These are phyloP conservation scores for Anthostomella pinea DNA, from an alignment of 2,329 filamentous ascomycete genomes.

Conservation along the genomic window DNA sequence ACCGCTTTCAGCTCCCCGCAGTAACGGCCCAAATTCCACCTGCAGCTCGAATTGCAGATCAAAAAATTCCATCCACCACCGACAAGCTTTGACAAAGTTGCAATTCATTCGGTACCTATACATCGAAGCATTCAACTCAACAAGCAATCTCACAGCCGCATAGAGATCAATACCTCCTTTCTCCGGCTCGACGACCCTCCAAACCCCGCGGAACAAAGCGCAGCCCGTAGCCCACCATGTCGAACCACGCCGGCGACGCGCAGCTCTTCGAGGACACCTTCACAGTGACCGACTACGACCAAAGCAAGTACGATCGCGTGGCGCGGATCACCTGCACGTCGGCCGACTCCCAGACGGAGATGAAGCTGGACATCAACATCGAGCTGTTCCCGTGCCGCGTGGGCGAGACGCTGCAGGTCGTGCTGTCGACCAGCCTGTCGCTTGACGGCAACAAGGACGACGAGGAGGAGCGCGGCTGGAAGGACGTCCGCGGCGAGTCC, in stretches of 20 bases:
- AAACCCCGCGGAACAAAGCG: too few relatives aligned
- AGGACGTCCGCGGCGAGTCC: conserved; percentile 62
- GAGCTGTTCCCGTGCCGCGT: too few relatives aligned
- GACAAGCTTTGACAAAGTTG: too few relatives aligned
- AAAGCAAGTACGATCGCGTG: conserved; percentile 92
- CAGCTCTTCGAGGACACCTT: conserved; percentile 94
- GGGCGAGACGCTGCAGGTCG: too few relatives aligned
- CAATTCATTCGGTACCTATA: too few relatives aligned
- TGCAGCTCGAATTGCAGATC: not conserved
- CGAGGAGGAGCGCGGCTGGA: conserved; percentile 63
- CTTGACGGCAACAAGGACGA: conserved; percentile 30
- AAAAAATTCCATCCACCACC: not conserved
- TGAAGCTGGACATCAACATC: conserved; percentile 92
- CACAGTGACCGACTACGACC: conserved; percentile 74
- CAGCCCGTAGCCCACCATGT: conserved; percentile 36
- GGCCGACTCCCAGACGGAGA: conserved; percentile 68
- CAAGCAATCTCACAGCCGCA: too few relatives aligned
- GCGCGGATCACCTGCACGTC: conserved; percentile 79
- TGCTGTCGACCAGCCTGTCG: too few relatives aligned
- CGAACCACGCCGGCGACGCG: conserved; percentile 70
- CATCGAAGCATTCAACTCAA: too few relatives aligned
- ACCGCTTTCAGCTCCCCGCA: conserved; percentile 26
- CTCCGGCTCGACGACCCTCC: too few relatives aligned
- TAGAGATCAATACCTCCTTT: too few relatives aligned
- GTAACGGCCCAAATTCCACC: conserved; percentile 1